These are phyloP conservation scores for Protomyces inundatus DNA, from an alignment of 1,139 yeast species.

Conservation along the genomic window DNA sequence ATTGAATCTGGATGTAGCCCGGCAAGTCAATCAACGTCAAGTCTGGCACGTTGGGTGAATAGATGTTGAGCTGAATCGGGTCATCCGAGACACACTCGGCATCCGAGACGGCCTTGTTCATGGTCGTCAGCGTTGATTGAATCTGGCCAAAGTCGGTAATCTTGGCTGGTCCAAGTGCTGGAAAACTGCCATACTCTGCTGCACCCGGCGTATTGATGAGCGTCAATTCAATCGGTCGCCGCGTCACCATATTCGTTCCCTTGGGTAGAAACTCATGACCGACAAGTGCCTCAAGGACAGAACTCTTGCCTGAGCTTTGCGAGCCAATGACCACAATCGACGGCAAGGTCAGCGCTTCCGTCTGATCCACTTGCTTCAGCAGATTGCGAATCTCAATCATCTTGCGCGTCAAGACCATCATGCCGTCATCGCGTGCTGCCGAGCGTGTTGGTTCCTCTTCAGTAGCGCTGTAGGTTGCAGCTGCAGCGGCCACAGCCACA, in stretches of 20 bases:
- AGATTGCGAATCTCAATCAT: constrained; percentile 93
- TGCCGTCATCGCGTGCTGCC: constrained; percentile 39
- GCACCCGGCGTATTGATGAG: constrained; percentile 77
- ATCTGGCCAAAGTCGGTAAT: constrained; percentile 84
- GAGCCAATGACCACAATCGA: constrained; percentile 96
- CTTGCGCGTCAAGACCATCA: constrained; percentile 28
- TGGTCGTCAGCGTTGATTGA: constrained; percentile 73
- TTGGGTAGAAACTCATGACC: constrained; percentile 93
- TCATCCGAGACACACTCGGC: constrained; percentile 80
- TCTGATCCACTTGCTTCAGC: constrained; percentile 67
- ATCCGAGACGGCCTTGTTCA: constrained; percentile 87
- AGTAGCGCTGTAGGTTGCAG: constrained; percentile 37
- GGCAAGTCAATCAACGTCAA: constrained; percentile 91
- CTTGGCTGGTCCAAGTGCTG: constrained; percentile 74
- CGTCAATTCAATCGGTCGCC: constrained; percentile 91
- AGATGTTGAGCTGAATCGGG: constrained; percentile 84
- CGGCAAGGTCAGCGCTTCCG: constrained; percentile 63
- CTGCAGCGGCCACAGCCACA: constrained; percentile 41
- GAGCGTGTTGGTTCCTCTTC: constrained; percentile 36
- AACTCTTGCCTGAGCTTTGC: constrained; percentile 93
- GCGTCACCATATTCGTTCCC: constrained; percentile 92
- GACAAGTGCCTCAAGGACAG: constrained; percentile 86
- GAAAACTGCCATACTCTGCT: constrained; percentile 88
- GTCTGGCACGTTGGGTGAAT: constrained; percentile 90
- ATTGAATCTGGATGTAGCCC: constrained; percentile 94